Base-by-base conservation (phyloP, 805 yeast species). In the Nakazawaea peltata region DNA sequence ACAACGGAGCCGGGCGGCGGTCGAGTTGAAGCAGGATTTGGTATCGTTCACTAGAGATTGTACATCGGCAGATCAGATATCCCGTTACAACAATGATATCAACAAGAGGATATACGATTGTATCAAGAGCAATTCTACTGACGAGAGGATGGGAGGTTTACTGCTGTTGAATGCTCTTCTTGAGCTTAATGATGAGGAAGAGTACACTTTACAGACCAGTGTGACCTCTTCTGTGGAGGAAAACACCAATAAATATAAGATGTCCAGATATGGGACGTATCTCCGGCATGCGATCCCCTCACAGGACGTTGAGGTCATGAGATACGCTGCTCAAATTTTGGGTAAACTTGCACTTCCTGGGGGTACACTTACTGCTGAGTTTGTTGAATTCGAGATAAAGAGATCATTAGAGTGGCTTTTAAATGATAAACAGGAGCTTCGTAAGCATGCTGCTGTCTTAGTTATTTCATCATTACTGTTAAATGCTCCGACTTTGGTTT, bases 261-360 rank as follows among this genome's bases (percentile, higher is more conserved):
- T 94, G 2, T 85, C 95, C 5, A 67, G 97, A 40, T 76, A 84
- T 51, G 90, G 95, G n/a, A 90, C 85, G 46, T 90, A 90, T 51
- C 63, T 90, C 41, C 69, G 94, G 28, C 74, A 80, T 27, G 70
- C 86, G 37, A 76, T 90, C 15, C 81, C 92, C 3, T 81, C 92
- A 0, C 81, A 74, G 44, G 96, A 92, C 49, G 65, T 79, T 13
- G 84, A 75, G 26, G 90, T 87, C 23, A 85, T 90, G 88, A 74
- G 76, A 41, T 71, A 78, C 23, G 96, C 97, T 3, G 87, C 95
- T 0, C 70, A 70, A 35, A 85, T 95, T 0, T 65, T 92, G 43
- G 98, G 97, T 10, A 81, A 81, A 49, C 65, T 90, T 44, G 94
- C 97, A 0, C 74, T 78, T 5, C 90, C 94, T 0, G 95, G 95